A percentile compares a stretch with the other conserved stretches of the same genome.
phyloP scores from a whole-genome alignment of 2,329 filamentous ascomycete genomes.

The Sporothrix protearum region DNA sequence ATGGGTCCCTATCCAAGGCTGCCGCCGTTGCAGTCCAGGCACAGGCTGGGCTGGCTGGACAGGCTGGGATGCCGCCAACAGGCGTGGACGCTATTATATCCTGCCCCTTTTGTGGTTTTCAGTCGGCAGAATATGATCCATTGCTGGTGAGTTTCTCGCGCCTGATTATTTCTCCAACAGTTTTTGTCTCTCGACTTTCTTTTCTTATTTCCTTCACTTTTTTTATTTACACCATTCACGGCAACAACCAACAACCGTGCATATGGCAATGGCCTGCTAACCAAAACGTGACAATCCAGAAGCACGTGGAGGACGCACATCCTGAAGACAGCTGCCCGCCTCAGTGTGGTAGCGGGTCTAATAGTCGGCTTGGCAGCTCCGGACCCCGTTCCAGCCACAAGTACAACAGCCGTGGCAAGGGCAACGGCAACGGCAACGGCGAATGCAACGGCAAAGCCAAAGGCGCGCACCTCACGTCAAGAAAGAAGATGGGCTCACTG shows the following conservation, averaged over 20 bases:
- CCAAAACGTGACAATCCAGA: neutral
- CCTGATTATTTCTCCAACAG: neutral
- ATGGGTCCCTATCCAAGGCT: neutral
- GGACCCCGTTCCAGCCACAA: neutral
- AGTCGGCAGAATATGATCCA: conserved; percentile 39
- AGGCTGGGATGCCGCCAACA: neutral
- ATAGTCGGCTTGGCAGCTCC: conserved; percentile 3
- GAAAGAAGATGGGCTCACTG: neutral
- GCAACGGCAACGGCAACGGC: neutral
- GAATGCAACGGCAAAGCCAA: neutral
- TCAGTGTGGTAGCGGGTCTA: conserved; percentile 13
- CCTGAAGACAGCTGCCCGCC: conserved; percentile 21
- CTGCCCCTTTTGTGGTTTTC: conserved; percentile 43
- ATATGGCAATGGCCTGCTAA: neutral
- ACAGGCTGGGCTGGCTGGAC: neutral
- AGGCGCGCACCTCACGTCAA: neutral
- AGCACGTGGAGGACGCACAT: conserved; percentile 36
- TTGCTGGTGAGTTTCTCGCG: conserved; percentile 35
- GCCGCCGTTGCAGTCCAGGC: neutral
- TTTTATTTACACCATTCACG: neutral
- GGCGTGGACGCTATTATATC: conserved; percentile 20
- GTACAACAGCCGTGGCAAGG: neutral
- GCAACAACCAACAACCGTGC: neutral
- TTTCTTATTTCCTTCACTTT: neutral
- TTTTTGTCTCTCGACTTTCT: neutral